Evolutionary conservation across 1,284 basidiomycete species (phyloP), one percentile per base, ranked within the genome.

Genomic region (Anthracocystis setariae): DNA sequence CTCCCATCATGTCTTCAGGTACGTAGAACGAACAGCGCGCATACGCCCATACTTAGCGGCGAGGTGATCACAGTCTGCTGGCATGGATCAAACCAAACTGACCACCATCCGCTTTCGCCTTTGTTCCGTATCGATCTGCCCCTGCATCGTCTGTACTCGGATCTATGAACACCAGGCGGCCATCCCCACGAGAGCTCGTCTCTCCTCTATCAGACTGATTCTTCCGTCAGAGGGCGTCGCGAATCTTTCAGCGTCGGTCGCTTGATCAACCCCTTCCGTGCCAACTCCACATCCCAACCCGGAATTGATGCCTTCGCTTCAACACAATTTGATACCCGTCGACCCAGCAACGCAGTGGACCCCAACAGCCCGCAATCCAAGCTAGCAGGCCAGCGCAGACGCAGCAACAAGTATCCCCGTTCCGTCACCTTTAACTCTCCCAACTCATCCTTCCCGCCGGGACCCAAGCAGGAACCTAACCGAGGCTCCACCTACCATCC

Each of bases 351-450:
- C 51, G 69, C 69, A 10, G 21, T 62, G 21, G 54, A 62, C 23
- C 62, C 57, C 17, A 46, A 37, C 38, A 66, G 55, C 48, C 53
- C 52, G 21, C 47, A 54, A 10, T 21, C 47, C 15, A 23, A 47
- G 15, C 40, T 39, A 42, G 20, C 49, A 15, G 51, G 58, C 3
- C 43, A 42, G 20, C 59, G 61, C 27, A 64, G 51, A 56, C 53
- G 59, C 48, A 38, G 32, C 44, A 60, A 42, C 50, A 62, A 55
- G 37, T 67, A 63, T 17, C 58, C 59, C 18, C 47, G 69, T 8
- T 67, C 69, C 23, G 69, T 72, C 48, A 67, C 69, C 21, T 72
- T 72, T n/a, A 60, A 72, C 25, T 42, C 69, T 12, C 59, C 64
- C 13, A 46, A 67, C 38, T 72, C 69, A 2, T 72, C 69, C 17